Conservation (phyloP, 2,329 filamentous ascomycete species). For the Sporothrix mexicana region DNA sequence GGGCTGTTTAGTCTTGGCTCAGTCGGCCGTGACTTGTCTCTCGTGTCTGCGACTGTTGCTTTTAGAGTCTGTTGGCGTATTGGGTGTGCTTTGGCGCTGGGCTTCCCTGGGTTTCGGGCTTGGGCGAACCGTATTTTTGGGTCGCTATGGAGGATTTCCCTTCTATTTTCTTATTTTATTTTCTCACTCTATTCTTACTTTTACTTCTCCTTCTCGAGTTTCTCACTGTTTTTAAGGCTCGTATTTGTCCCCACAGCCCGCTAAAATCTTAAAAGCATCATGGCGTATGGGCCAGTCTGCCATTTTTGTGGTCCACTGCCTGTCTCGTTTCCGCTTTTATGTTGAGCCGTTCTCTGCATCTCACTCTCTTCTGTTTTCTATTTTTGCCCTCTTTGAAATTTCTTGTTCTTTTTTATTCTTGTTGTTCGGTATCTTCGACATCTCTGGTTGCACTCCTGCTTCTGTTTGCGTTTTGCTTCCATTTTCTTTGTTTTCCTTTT, state of each 20-base stretch:
- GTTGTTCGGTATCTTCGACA: neutral
- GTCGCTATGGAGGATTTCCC: neutral
- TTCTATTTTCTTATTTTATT: conserved; percentile 20
- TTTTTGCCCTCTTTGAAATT: neutral
- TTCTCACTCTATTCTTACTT: conserved; percentile 22
- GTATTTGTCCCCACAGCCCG: conserved; percentile 18
- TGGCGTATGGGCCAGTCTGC: conserved; percentile 16
- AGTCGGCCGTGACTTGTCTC: too few relatives aligned
- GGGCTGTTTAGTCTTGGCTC: neutral
- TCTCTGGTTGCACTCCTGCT: neutral
- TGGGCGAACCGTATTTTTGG: neutral
- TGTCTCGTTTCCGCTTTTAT: neutral
- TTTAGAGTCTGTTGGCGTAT: neutral
- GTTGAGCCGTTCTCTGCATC: neutral
- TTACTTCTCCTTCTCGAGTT: neutral
- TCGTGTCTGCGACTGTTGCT: neutral
- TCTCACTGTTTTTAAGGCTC: neutral
- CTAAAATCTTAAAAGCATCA: conserved; percentile 5
- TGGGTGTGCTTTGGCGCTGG: too few relatives aligned
- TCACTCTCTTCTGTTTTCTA: conserved; percentile 23
- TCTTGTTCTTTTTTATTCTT: neutral
- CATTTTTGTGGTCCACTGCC: conserved; percentile 17
- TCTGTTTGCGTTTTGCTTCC: neutral
- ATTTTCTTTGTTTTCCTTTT: neutral
- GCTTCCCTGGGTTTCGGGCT: neutral